Evolutionary conservation across 306 rosid genomes (phyloP), one percentile per base, ranked within the genome.

Genomic region (Trichosanthes truncata): DNA sequence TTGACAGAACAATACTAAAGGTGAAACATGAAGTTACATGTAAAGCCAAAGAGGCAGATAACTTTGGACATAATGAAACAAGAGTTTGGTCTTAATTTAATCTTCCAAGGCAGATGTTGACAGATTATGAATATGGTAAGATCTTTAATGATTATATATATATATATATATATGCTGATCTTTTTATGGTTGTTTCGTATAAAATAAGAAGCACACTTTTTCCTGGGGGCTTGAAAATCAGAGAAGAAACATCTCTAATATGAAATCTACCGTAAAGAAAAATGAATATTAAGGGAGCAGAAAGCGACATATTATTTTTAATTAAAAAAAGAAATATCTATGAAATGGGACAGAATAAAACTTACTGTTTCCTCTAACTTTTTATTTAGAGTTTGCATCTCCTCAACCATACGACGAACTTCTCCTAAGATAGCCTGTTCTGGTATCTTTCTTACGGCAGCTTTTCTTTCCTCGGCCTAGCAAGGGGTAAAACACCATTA

Each of bases 351-450:
- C 61, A 11, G 71, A 74, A 49, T 21, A 52, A 31, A 84, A 86
- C 92, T 89, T 84, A 92, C 98, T 0, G 97, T 89, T 76, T 92
- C 91, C 83, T 95, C 98, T 48, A 95, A 83, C 88, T 90, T 87
- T 87, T 82, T 95, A 81, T 95, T 95, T 74, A 92, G 78, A 68
- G 76, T 77, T 86, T 92, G 89, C 98, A 91, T 92, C 85, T 90
- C 97, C 78, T 88, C 96, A 45, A 95, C 97, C 98, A 95, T 95
- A 15, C 91, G 91, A 33, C 97, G 97, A 83, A 95, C 93, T 80
- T 91, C 97, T 13, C 90, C 78, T 77, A 95, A 61, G 82, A 95
- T 90, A 83, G 87, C 82, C 87, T 92, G 89, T 89, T 95, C 97
- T 18, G 97, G 98, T 41, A 91, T 78, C 89, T 86, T 90, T 82